These are phyloP conservation scores for Thermothielavioides terrestris DNA, from an alignment of 495 filamentous ascomycete species.

Conservation along the genomic window DNA sequence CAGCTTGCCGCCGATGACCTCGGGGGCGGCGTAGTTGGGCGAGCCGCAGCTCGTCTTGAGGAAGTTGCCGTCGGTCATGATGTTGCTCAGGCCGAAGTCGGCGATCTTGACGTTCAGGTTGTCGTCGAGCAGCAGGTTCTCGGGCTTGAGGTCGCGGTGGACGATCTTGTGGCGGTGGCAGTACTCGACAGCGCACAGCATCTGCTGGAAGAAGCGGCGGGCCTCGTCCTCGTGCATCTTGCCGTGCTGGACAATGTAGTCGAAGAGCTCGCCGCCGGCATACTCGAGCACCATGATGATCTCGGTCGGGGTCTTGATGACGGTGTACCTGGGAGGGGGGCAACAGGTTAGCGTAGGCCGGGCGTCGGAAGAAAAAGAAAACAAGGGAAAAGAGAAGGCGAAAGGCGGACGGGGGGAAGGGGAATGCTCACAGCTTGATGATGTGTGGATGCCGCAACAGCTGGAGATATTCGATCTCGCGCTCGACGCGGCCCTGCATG, in stretches of 20 bases:
- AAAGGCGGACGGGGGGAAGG: neutral
- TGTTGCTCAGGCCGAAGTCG: slow-evolving; percentile 96
- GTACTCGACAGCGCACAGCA: slow-evolving; percentile 98
- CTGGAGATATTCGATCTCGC: slow-evolving; percentile 97
- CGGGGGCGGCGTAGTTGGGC: slow-evolving; percentile 95
- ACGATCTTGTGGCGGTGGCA: slow-evolving; percentile 99
- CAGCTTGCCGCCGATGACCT: slow-evolving; percentile 95
- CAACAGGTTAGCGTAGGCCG: slow-evolving; percentile 1
- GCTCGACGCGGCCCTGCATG: slow-evolving; percentile 93
- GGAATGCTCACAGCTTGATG: slow-evolving; percentile 81
- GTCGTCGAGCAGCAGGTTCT: slow-evolving; percentile 90
- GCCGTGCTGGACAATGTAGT: slow-evolving; percentile 89
- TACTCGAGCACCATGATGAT: slow-evolving; percentile 99
- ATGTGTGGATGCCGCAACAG: slow-evolving; percentile 94
- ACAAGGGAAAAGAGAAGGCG: neutral
- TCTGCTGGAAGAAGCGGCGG: slow-evolving; percentile 96
- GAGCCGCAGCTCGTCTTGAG: slow-evolving; percentile 97
- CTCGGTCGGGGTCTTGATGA: slow-evolving; percentile 85
- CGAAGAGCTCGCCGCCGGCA: slow-evolving; percentile 91
- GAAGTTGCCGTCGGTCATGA: slow-evolving; percentile 99
- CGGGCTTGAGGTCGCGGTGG: slow-evolving; percentile 93
- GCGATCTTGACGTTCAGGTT: slow-evolving; percentile 97
- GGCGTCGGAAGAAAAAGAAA: neutral
- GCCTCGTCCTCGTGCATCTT: slow-evolving; percentile 84
- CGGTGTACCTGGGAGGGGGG: slow-evolving; percentile 62